Percentiles rank a stretch among this genome's conserved stretches.
Evolutionary conservation across 2,329 filamentous ascomycete species (phyloP).

Genomic region (Penicillium sp.): DNA sequence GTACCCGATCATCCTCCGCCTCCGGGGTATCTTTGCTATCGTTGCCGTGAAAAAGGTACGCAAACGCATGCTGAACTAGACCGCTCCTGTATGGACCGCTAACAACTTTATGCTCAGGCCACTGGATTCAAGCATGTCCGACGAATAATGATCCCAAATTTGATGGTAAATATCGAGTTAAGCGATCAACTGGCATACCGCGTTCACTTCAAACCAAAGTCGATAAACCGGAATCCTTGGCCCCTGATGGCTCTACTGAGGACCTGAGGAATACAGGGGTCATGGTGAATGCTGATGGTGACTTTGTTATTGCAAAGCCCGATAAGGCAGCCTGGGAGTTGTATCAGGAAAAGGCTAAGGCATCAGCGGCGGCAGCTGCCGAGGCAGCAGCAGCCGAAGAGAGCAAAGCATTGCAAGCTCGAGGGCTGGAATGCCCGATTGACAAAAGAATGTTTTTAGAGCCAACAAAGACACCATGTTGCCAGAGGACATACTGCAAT

Average conservation of each 20-base stretch:
- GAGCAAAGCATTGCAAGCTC: slow-evolving; percentile 82
- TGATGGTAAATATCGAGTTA: slow-evolving; percentile 87
- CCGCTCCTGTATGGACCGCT: slow-evolving; percentile 14
- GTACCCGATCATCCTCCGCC: slow-evolving; percentile 92
- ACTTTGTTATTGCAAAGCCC: slow-evolving; percentile 93
- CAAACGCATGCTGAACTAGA: neutral
- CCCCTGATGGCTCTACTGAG: slow-evolving; percentile 71
- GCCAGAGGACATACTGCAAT: slow-evolving; percentile 97
- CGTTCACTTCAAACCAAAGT: slow-evolving; percentile 93
- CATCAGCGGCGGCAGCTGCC: slow-evolving; percentile 74
- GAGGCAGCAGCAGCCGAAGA: slow-evolving; percentile 72
- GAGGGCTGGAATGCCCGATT: slow-evolving; percentile 86
- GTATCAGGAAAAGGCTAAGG: slow-evolving; percentile 91
- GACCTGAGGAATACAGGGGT: slow-evolving; percentile 79
- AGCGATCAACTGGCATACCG: slow-evolving; percentile 94
- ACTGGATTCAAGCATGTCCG: slow-evolving; percentile 97
- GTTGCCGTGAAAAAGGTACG: slow-evolving; percentile 82
- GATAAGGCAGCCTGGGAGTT: slow-evolving; percentile 96
- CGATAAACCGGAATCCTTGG: slow-evolving; percentile 77
- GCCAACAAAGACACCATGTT: slow-evolving; percentile 98
- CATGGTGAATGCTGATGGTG: slow-evolving; percentile 96
- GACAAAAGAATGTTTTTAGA: slow-evolving; percentile 98
- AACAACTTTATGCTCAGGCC: slow-evolving; percentile 51
- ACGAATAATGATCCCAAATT: slow-evolving; percentile 98
- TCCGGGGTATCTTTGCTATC: slow-evolving; percentile 91